Evolutionary conservation across 306 rosid species (phyloP).

Genomic region (Lathyrus aphaca): DNA sequence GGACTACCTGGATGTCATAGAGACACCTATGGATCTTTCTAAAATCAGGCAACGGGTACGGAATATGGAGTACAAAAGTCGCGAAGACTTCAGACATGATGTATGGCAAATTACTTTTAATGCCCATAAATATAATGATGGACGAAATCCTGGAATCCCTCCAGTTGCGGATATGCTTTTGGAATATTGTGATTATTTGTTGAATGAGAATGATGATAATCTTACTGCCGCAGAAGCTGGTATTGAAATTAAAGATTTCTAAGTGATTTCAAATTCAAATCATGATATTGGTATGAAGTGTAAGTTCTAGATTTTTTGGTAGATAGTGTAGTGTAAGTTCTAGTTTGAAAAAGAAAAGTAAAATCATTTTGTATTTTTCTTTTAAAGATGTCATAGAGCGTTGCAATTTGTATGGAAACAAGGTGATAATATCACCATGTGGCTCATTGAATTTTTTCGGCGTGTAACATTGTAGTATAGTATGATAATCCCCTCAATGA

Average conservation of each 20-base stretch:
- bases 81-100: slow-evolving; percentile 88
- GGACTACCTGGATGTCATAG: slow-evolving; percentile 76
- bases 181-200: slow-evolving; percentile 81
- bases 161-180: slow-evolving; percentile 92
- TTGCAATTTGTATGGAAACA: slow-evolving; percentile 35
- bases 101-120: slow-evolving; percentile 81
- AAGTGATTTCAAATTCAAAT: slow-evolving; percentile 36
- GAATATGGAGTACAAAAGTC: slow-evolving; percentile 83
- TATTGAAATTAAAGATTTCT: slow-evolving; percentile 64
- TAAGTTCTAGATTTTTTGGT: slow-evolving; percentile 23
- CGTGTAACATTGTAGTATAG: slow-evolving; percentile 28
- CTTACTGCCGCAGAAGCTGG: slow-evolving; percentile 91
- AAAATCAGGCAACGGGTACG: slow-evolving; percentile 82
- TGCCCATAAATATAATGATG: slow-evolving; percentile 83
- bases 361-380: slow-evolving; percentile 22
- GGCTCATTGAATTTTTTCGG: slow-evolving; percentile 36
- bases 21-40: slow-evolving; percentile 92
- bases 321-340: slow-evolving; percentile 32
- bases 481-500: background rate
- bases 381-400: slow-evolving; percentile 11
- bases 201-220: slow-evolving; percentile 72
- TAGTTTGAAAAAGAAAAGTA: slow-evolving; percentile 23
- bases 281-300: slow-evolving; percentile 22
- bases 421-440: slow-evolving; percentile 19
- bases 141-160: slow-evolving; percentile 90